Base-by-base conservation (phyloP, 2,329 filamentous ascomycete genomes). In the Microsporum ferrugineum region DNA sequence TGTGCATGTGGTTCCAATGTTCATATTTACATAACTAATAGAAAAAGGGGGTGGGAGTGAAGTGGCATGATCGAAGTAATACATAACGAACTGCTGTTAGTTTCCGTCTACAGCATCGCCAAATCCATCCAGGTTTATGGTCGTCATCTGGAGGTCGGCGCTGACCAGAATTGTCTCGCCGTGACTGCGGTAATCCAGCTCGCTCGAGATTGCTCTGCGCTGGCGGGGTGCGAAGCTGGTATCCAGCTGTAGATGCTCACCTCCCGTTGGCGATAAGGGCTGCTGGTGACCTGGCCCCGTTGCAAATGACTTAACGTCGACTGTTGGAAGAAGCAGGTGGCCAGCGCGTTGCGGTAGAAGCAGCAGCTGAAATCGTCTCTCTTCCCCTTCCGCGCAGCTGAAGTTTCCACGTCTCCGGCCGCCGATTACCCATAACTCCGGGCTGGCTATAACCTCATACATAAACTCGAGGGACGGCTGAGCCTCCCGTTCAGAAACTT, bases 381-480 rank as follows among this genome's bases (percentile, higher is more conserved):
- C 69, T 61, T 83, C 78, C 51, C 75, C 76, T 64, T 83, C 76
- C 57, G 68, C 64, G 5, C 72, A 72, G 4, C 68, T 81, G 68
- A 96, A 95, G 69, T 89, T 88, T 0, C 87, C 88, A 65, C 89
- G 88, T 57, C 88, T 82, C 49, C 87, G 84, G 0, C 91, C 92
- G 27, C 90, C 91, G 2, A 97, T 77, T 1, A 96, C 82, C 92
- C 92, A 97, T 0, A 83, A 80, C 43, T 92, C 90, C 1, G 82
- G 76, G 14, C 85, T 83, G 0, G 87, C 86, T 12, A 84, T 84
- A 27, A 97, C 79, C 66, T 96, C 91, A 72, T 94, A 95, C 65
- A 86, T 84, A 69, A 95, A 95, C 64, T 91, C 85, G 1, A 91
- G 77, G 84, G 79, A 0, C 78, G 77, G 12, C 70, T 68, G 2